Percentiles rank a stretch among this genome's conserved stretches.
Evolutionary conservation across 352 stramenopile genomes (phyloP).

Genomic region (Vaucheria bursata): DNA sequence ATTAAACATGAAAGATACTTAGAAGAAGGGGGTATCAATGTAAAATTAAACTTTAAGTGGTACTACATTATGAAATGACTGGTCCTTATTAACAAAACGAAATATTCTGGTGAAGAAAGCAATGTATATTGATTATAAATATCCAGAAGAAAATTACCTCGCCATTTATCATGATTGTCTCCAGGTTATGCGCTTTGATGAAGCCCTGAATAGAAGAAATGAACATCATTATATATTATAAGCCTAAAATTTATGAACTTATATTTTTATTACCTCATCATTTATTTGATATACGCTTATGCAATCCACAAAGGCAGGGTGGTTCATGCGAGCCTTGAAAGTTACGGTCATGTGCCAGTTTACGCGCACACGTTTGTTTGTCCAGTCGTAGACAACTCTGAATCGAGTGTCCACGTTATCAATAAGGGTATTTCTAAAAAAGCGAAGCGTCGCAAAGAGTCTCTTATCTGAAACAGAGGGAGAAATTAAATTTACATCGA

Average conservation of each 20-base stretch:
- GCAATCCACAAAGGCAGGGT: slow-evolving; percentile 32
- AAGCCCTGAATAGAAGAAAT: slow-evolving; percentile 9
- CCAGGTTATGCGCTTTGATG: slow-evolving; percentile 24
- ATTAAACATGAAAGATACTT: too few relatives aligned
- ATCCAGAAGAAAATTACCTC: too few relatives aligned
- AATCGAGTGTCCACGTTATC: slow-evolving; percentile 33
- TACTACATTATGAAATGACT: too few relatives aligned
- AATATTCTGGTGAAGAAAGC: too few relatives aligned
- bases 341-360: slow-evolving; percentile 36
- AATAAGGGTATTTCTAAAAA: slow-evolving; percentile 32
- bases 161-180: slow-evolving; percentile 42
- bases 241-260: too few relatives aligned
- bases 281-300: slow-evolving; percentile 41
- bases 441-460: slow-evolving; percentile 40
- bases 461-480: slow-evolving; percentile 13
- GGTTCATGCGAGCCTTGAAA: slow-evolving; percentile 20
- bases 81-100: too few relatives aligned
- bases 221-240: too few relatives aligned
- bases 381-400: slow-evolving; percentile 42
- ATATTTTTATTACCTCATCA: slow-evolving; percentile 14
- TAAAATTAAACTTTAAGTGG: too few relatives aligned
- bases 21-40: too few relatives aligned
- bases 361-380: slow-evolving; percentile 36
- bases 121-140: too few relatives aligned
- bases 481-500: background rate